Conservation (phyloP, 2,329 filamentous ascomycete species). For the Aspergillus pseudotamarii region DNA sequence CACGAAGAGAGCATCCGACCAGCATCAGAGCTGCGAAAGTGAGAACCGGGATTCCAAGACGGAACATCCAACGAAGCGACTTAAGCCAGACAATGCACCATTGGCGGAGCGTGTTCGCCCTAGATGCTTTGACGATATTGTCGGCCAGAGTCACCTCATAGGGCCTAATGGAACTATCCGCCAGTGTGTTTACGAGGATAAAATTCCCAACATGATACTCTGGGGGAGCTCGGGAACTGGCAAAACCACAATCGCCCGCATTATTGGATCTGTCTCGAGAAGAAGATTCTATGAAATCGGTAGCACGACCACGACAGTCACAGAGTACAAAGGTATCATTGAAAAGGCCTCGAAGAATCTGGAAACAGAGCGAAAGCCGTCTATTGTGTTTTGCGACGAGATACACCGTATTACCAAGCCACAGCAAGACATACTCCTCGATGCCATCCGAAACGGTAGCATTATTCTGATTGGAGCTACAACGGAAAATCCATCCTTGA, state of each 20-base stretch:
- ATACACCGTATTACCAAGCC: slow-evolving; percentile 65
- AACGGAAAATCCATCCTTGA: slow-evolving; percentile 93
- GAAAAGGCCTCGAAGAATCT: slow-evolving; percentile 79
- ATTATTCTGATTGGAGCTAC: slow-evolving; percentile 90
- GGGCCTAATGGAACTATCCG: too few species aligned
- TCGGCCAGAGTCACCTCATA: too few species aligned
- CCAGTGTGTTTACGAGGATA: too few species aligned
- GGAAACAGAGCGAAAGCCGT: slow-evolving; percentile 94
- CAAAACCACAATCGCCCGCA: too few species aligned
- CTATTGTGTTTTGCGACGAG: slow-evolving; percentile 73
- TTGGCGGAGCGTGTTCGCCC: slow-evolving; percentile 94
- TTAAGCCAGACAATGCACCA: slow-evolving; percentile 57
- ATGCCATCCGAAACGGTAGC: slow-evolving; percentile 85
- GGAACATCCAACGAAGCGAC: neutral
- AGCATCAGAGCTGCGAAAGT: neutral
- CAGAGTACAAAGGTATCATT: slow-evolving; percentile 91
- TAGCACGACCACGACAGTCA: slow-evolving; percentile 85
- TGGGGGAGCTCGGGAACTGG: too few species aligned
- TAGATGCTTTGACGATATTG: slow-evolving; percentile 63
- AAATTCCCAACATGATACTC: too few species aligned
- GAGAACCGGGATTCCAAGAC: neutral
- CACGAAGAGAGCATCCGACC: neutral
- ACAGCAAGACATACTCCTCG: slow-evolving; percentile 93
- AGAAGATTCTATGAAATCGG: slow-evolving; percentile 75
- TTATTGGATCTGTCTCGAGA: too few species aligned